Conservation (phyloP, 805 yeast species). For the Barnettozyma wickerhamii region DNA sequence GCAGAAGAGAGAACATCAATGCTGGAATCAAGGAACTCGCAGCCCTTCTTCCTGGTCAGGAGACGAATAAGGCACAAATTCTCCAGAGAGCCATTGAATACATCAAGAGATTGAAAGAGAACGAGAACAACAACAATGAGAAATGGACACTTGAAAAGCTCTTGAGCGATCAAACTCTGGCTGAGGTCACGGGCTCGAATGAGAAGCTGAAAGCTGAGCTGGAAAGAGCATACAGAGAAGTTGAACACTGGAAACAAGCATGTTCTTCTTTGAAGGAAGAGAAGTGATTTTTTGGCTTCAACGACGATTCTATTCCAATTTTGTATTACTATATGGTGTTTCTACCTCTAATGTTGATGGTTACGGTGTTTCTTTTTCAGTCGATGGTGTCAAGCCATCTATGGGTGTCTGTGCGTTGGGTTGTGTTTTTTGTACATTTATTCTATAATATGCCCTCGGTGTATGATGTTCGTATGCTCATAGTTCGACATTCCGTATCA, state of each 20-base stretch:
- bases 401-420: background rate
- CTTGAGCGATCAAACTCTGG: slow-evolving; percentile 84
- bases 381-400: background rate
- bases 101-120: slow-evolving; percentile 83
- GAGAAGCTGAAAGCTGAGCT: slow-evolving; percentile 85
- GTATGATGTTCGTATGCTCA: too few species aligned
- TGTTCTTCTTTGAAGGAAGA: slow-evolving; percentile 2
- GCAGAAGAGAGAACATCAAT: slow-evolving; percentile 86
- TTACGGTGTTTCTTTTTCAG: background rate
- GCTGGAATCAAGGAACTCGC: slow-evolving; percentile 81
- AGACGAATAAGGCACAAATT: slow-evolving; percentile 87
- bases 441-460: too few species aligned
- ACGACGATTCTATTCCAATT: background rate
- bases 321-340: slow-evolving; percentile 1
- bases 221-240: slow-evolving; percentile 88
- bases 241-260: slow-evolving; percentile 71
- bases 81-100: slow-evolving; percentile 85
- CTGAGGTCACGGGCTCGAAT: slow-evolving; percentile 79
- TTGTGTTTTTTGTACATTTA: background rate
- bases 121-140: slow-evolving; percentile 84
- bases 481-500: slow-evolving; percentile 51
- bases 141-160: slow-evolving; percentile 94
- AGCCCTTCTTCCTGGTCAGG: slow-evolving; percentile 73
- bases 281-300: background rate
- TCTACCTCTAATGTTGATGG: too few species aligned